phyloP scores from a whole-genome alignment of 2,329 filamentous ascomycete genomes.

The Microcera coccophila region DNA sequence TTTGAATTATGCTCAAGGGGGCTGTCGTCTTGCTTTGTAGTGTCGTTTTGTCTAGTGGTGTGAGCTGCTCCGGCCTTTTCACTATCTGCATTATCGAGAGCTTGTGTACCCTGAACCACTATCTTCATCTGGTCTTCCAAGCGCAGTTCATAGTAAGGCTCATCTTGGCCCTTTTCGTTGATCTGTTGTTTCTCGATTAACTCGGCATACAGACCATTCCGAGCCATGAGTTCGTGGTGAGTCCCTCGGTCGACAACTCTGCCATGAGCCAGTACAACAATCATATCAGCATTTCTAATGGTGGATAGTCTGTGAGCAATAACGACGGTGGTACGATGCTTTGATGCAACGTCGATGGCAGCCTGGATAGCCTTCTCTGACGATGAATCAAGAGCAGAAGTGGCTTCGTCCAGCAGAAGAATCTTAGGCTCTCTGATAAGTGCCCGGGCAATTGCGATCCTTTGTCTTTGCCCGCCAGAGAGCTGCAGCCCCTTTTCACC shows the following conservation, averaged over 20 bases:
- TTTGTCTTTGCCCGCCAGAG: conserved; percentile 14
- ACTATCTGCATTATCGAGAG: background rate
- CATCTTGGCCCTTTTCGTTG: background rate
- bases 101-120: background rate
- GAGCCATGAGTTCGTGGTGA: conserved; percentile 46
- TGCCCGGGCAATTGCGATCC: conserved; percentile 14
- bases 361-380: conserved; percentile 42
- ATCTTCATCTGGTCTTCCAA: background rate
- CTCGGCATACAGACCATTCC: conserved; percentile 4
- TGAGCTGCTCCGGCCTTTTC: background rate
- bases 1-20: conserved; percentile 8
- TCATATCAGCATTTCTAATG: conserved; percentile 57
- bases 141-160: background rate
- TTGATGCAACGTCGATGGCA: conserved; percentile 45
- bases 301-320: conserved; percentile 58
- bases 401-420: conserved; percentile 15
- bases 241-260: conserved; percentile 55
- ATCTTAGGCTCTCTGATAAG: conserved; percentile 20
- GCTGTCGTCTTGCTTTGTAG: background rate
- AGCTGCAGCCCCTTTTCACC: conserved; percentile 9
- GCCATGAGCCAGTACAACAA: conserved; percentile 55
- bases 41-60: background rate
- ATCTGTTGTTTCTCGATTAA: conserved; percentile 11
- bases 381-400: conserved; percentile 11
- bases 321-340: conserved; percentile 54